Percentiles rank a stretch among this genome's conserved stretches.
Conservation (phyloP, 2,329 filamentous ascomycete species). For the Clarireedia monteithiana region DNA sequence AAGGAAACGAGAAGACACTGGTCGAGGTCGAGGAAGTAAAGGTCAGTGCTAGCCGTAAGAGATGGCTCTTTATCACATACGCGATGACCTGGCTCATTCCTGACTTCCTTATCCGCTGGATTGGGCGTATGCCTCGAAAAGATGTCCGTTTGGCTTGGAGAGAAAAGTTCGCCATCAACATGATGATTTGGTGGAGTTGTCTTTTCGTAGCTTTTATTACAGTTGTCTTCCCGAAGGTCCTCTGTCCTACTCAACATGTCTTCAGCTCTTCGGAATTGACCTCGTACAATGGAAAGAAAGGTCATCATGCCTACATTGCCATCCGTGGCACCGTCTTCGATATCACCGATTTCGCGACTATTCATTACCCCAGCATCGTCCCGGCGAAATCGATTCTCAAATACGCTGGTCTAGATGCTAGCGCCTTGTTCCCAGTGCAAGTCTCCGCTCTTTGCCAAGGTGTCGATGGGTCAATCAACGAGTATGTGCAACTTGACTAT, state of each 20-base stretch:
- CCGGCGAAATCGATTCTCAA: constrained; percentile 56
- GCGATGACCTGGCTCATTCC: constrained; percentile 81
- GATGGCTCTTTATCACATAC: constrained; percentile 84
- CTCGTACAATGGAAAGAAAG: constrained; percentile 63
- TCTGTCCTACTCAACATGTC: constrained; percentile 88
- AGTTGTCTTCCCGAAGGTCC: constrained; percentile 74
- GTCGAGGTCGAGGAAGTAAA: constrained; percentile 82
- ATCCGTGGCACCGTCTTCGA: constrained; percentile 90
- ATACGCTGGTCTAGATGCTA: constrained; percentile 86
- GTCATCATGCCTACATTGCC: constrained; percentile 58
- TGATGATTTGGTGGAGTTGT: constrained; percentile 91
- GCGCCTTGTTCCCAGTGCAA: constrained; percentile 83
- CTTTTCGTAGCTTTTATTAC: constrained; percentile 78
- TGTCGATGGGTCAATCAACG: constrained; percentile 54
- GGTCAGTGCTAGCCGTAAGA: constrained; percentile 72
- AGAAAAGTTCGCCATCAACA: constrained; percentile 96
- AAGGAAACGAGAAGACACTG: constrained; percentile 83
- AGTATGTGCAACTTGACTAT: constrained; percentile 78
- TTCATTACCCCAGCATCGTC: constrained; percentile 66
- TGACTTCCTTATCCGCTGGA: constrained; percentile 66
- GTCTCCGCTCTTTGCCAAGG: constrained; percentile 88
- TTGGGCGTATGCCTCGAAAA: constrained; percentile 84
- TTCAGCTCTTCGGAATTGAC: constrained; percentile 73
- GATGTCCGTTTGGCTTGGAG: constrained; percentile 91
- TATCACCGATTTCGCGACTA: constrained; percentile 61